Base-by-base conservation (phyloP, 495 filamentous ascomycete species). In the Jackrogersella multiformis region DNA sequence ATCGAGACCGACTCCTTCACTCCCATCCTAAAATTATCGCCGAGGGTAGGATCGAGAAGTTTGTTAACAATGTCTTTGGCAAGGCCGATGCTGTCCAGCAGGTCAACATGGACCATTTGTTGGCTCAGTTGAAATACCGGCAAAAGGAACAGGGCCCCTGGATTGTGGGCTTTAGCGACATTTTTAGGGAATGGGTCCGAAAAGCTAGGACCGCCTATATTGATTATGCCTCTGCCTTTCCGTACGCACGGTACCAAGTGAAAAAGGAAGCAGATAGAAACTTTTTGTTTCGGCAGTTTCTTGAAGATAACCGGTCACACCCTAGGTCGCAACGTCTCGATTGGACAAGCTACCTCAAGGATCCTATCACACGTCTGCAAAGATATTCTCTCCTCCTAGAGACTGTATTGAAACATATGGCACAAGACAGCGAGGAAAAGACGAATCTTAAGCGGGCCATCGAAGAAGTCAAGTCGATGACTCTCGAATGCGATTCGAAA, bases 111-210 rank as follows among this genome's bases (percentile, higher is more conserved):
- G 94, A 97, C 55, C 88, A 92, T 77, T 84, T 99, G n/a, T 80
- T 99, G 12, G 89, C 96, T 1, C 95, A 98, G 75, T 83, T 99
- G 68, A 98, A 98, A 66, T 99, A 97, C 73, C 89, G 96, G 28
- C 95, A 99, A 75, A 90, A 94, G 68, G 95, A 98, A 72, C 94
- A 99, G 75, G 95, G 96, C 0, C 95, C 95, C 0, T 98, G 92
- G 84, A 89, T 99, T 61, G 83, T 86, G 42, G 95, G 96, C 7
- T 97, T 97, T 76, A 97, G 93, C 72, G 95, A 98, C 68, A 93
- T 99, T 56, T 99, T 99, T 80, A 84, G 95, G 60, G 96, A 99
- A 77, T 99, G 95, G 95, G 96, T 99, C 68, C 86, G 95, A 51
- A 98, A 97, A 77, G 95, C 96, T 1, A 92, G 90, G 77, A 78